Conservation (phyloP, 2,329 filamentous ascomycete species). For the Tolypocladium sp. region DNA sequence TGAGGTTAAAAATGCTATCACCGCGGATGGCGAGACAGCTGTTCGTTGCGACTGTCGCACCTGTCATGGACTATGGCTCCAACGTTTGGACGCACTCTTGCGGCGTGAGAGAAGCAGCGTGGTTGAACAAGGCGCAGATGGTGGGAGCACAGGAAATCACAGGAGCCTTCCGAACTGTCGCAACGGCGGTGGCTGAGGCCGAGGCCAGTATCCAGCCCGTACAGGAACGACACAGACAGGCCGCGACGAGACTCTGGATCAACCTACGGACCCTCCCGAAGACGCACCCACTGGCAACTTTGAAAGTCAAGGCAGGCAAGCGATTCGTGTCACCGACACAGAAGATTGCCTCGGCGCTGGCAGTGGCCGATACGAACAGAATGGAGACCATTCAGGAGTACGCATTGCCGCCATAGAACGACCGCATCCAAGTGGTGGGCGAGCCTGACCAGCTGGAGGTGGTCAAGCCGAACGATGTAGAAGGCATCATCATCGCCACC, state of each 20-base stretch:
- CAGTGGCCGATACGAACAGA: background rate
- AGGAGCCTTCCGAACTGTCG: background rate
- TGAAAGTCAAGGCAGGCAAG: background rate
- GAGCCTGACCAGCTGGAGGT: background rate
- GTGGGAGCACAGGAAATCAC: too few relatives aligned
- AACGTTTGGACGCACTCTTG: slow-evolving; percentile 6
- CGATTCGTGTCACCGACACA: slow-evolving; percentile 1
- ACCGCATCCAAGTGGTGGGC: background rate
- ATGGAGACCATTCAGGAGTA: slow-evolving; percentile 4
- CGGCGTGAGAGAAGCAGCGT: background rate
- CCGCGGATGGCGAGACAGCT: too few relatives aligned
- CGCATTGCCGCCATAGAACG: background rate
- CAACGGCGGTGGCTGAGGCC: slow-evolving; percentile 1
- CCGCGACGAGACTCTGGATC: background rate
- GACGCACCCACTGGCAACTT: slow-evolving; percentile 1
- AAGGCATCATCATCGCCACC: slow-evolving; percentile 4
- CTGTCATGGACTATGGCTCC: slow-evolving; percentile 4
- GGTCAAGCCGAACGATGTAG: background rate
- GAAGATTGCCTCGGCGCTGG: background rate
- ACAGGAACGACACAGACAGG: background rate
- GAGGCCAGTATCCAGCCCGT: slow-evolving; percentile 1
- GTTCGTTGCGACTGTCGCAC: too few relatives aligned
- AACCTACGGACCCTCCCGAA: background rate
- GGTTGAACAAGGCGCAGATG: slow-evolving; percentile 3
- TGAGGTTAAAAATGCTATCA: too few relatives aligned